Conservation (phyloP, 73 alveolate species). For the Urostyla sp. region DNA sequence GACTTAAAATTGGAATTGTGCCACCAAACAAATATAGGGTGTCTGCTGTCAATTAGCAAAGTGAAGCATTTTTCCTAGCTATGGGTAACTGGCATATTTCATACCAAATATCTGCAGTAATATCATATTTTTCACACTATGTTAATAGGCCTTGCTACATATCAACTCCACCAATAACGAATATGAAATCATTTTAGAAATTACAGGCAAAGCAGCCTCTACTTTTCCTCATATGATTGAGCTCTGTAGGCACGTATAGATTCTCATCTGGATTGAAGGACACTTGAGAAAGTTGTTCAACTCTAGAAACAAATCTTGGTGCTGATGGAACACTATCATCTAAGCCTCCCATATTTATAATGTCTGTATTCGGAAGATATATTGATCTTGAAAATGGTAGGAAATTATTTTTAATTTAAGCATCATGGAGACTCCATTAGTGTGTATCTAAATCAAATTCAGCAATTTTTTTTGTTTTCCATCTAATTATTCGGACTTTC, state of each 20-base stretch:
- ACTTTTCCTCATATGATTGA: slow-evolving; percentile 50
- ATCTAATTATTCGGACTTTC: slow-evolving; percentile 55
- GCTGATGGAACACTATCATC: slow-evolving; percentile 65
- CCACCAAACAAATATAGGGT: slow-evolving; percentile 71
- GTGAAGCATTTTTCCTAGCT: slow-evolving; percentile 63
- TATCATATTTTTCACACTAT: slow-evolving; percentile 64
- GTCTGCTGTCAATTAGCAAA: slow-evolving; percentile 46
- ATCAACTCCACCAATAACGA: slow-evolving; percentile 69
- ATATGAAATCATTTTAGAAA: slow-evolving; percentile 59
- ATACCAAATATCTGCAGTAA: slow-evolving; percentile 58
- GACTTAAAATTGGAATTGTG: background rate
- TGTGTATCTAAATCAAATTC: slow-evolving; percentile 69
- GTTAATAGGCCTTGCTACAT: slow-evolving; percentile 47
- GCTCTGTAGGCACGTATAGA: slow-evolving; percentile 44
- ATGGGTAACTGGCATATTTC: slow-evolving; percentile 45
- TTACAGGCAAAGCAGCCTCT: slow-evolving; percentile 74
- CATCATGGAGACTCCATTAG: slow-evolving; percentile 64
- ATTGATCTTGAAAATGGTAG: slow-evolving; percentile 67
- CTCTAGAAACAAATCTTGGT: slow-evolving; percentile 50
- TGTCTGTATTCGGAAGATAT: slow-evolving; percentile 64
- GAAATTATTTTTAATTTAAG: slow-evolving; percentile 38
- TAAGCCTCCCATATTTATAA: slow-evolving; percentile 68
- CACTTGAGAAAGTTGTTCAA: slow-evolving; percentile 50
- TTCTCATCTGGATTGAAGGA: slow-evolving; percentile 63
- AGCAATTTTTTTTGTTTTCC: slow-evolving; percentile 69